Evolutionary conservation across 2,329 filamentous ascomycete species (phyloP).

Genomic region (Colletotrichum brevisporum): DNA sequence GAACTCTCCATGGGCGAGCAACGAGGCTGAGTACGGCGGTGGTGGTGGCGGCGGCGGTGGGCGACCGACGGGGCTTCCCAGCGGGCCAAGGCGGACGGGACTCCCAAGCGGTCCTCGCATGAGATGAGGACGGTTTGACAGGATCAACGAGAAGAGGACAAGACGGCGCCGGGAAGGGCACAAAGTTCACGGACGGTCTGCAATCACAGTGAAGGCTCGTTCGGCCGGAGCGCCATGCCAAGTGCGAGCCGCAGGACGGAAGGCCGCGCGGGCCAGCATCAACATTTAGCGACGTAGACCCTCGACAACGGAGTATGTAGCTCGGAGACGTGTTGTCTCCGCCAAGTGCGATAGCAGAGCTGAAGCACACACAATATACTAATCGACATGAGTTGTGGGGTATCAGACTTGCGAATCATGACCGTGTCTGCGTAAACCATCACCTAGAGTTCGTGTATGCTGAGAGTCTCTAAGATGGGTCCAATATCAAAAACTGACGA

Average conservation of each 20-base stretch:
- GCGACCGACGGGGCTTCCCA: conserved; percentile 60
- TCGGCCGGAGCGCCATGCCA: background rate
- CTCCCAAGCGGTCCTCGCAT: conserved; percentile 54
- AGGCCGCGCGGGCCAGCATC: conserved; percentile 4
- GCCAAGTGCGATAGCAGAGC: conserved; percentile 25
- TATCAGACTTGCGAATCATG: background rate
- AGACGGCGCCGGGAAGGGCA: background rate
- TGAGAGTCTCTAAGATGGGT: background rate
- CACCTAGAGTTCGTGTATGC: background rate
- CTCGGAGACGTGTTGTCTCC: conserved; percentile 18
- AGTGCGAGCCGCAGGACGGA: conserved; percentile 1
- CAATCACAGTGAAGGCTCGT: conserved; percentile 6
- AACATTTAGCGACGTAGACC: background rate
- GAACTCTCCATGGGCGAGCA: conserved; percentile 63
- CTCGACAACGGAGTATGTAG: conserved; percentile 24
- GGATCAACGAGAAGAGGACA: background rate
- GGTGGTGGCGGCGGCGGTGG: conserved; percentile 54
- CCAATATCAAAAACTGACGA: background rate
- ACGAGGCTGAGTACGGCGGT: conserved; percentile 55
- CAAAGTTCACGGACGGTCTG: background rate
- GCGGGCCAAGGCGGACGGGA: conserved; percentile 57
- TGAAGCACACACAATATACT: conserved; percentile 36
- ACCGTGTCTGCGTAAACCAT: background rate
- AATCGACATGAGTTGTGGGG: conserved; percentile 9
- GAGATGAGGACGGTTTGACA: conserved; percentile 50